phyloP scores from a whole-genome alignment of 1,284 basidiomycete genomes.

The Irpex sp. region DNA sequence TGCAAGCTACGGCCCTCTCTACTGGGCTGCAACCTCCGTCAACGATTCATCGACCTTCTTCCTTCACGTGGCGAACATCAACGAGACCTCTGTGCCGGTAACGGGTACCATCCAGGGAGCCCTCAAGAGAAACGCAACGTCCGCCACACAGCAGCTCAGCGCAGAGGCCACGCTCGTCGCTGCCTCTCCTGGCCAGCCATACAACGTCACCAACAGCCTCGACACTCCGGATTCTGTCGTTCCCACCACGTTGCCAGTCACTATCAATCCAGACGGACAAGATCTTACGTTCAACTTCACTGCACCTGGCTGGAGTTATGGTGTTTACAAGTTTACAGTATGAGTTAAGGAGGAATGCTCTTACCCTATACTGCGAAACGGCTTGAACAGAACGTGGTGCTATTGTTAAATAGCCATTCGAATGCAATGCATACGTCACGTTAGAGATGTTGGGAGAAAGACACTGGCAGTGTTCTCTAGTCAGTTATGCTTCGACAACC shows the following conservation, averaged over 20 bases:
- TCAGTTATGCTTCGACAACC: no score
- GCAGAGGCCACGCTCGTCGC: background rate
- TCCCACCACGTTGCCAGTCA: background rate
- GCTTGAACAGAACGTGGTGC: no score
- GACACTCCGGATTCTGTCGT: background rate
- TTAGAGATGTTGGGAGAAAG: no score
- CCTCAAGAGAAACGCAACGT: background rate
- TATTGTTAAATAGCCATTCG: no score
- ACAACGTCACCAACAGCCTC: background rate
- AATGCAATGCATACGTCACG: no score
- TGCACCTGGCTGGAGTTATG: background rate
- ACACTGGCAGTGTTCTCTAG: no score
- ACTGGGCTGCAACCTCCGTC: conserved; percentile 4
- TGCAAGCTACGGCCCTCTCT: conserved; percentile 1
- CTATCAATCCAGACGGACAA: background rate
- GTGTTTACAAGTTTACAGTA: background rate
- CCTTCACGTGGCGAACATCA: conserved; percentile 3
- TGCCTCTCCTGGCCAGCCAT: background rate
- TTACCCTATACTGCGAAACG: no score
- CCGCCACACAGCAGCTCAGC: background rate
- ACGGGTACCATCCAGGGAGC: conserved; percentile 4
- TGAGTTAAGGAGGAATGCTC: no score
- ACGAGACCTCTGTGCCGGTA: background rate
- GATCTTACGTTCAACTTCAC: background rate
- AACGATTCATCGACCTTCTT: conserved; percentile 3